phyloP scores from a whole-genome alignment of 352 stramenopile genomes.

The Blastocystis sp. region DNA sequence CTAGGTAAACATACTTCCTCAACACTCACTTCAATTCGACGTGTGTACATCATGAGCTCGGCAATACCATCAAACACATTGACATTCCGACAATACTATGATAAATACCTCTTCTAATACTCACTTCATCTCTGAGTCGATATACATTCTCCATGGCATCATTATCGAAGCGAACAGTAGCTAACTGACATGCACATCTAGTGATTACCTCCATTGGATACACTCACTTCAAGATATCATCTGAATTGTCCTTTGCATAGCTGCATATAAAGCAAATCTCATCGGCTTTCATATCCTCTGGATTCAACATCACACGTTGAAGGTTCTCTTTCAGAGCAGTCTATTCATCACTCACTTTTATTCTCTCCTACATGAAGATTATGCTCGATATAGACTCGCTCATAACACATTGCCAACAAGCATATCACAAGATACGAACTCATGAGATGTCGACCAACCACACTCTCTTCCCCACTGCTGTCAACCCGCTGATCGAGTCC shows the following conservation, averaged over 20 bases:
- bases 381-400: slow-evolving; percentile 8
- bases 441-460: slow-evolving; percentile 49
- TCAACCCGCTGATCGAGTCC: not conserved
- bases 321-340: not conserved
- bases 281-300: slow-evolving; percentile 12
- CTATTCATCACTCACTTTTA: not conserved
- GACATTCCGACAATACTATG: not conserved
- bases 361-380: not conserved
- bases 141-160: slow-evolving; percentile 54
- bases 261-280: not conserved
- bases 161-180: slow-evolving; percentile 2
- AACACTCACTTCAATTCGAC: slow-evolving; percentile 1
- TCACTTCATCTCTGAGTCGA: not conserved
- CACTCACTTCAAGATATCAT: not conserved
- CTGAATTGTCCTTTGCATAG: not conserved
- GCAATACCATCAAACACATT: slow-evolving; percentile 22
- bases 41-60: slow-evolving; percentile 12
- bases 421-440: slow-evolving; percentile 19
- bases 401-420: not conserved
- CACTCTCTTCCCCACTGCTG: not conserved
- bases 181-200: not conserved
- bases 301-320: not conserved
- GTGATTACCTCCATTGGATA: not conserved
- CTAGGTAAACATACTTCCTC: not conserved
- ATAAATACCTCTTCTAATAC: not conserved